A percentile compares a stretch with the other conserved stretches of the same genome.
phyloP scores from a whole-genome alignment of 805 yeast genomes.

The Saccharomycopsis babjevae region DNA sequence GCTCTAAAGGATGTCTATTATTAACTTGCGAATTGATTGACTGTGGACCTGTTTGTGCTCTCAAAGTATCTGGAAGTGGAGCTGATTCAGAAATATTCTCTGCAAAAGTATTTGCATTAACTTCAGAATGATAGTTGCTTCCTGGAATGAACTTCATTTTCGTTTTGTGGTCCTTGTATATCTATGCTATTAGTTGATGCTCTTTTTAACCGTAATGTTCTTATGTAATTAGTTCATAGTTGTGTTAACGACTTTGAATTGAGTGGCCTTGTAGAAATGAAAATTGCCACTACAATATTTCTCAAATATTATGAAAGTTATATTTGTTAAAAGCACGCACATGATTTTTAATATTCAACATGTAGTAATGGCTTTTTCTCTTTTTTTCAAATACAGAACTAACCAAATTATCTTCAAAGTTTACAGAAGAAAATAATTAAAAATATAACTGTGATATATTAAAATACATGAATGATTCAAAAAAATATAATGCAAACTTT shows the following conservation, averaged over 20 bases:
- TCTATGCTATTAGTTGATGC: background rate
- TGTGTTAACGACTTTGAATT: too few relatives aligned
- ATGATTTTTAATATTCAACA: too few relatives aligned
- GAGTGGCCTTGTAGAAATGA: background rate
- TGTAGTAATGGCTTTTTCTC: too few relatives aligned
- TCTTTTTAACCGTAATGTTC: background rate
- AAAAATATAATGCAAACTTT: too few relatives aligned
- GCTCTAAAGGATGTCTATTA: constrained; percentile 79
- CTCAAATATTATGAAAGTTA: background rate
- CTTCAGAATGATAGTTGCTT: constrained; percentile 19
- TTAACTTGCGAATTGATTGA: constrained; percentile 49
- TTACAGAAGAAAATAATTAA: too few relatives aligned
- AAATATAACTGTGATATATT: too few relatives aligned
- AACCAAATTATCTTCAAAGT: too few relatives aligned
- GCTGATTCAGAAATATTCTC: constrained; percentile 43
- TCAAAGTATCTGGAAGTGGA: constrained; percentile 58
- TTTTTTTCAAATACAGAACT: too few relatives aligned
- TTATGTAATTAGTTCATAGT: too few relatives aligned
- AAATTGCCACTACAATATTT: background rate
- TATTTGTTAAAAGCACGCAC: background rate
- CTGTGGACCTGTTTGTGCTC: constrained; percentile 52
- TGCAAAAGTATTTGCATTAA: constrained; percentile 43
- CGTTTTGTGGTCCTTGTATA: background rate
- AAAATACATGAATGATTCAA: too few relatives aligned
- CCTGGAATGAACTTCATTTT: constrained; percentile 11